These are phyloP conservation scores for Yamadazyma sp. DNA, from an alignment of 1,139 yeast genomes.

Conservation along the genomic window DNA sequence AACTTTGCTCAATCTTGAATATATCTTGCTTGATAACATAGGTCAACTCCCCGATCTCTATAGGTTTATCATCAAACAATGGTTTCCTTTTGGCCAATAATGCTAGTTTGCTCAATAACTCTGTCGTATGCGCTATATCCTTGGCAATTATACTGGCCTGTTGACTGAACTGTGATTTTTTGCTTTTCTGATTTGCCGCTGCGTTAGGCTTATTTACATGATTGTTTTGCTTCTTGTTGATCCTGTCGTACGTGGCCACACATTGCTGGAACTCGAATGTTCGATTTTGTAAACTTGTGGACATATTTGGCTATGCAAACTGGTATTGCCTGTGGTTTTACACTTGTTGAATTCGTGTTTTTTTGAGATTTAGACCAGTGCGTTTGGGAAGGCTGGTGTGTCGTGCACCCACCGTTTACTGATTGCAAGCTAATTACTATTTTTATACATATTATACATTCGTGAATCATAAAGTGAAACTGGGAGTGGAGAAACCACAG, in stretches of 20 bases:
- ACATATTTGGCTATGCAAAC: neutral
- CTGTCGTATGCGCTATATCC: constrained; percentile 89
- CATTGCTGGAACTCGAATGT: constrained; percentile 87
- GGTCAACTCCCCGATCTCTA: constrained; percentile 90
- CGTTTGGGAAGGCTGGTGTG: neutral
- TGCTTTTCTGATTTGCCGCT: constrained; percentile 11
- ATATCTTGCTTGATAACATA: constrained; percentile 92
- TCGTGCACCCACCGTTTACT: neutral
- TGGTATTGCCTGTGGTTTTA: neutral
- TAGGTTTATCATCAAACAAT: constrained; percentile 91
- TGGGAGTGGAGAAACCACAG: constrained; percentile 18
- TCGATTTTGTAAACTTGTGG: constrained; percentile 59
- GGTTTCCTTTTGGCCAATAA: constrained; percentile 85
- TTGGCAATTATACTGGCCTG: constrained; percentile 85
- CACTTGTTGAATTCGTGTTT: constrained; percentile 1
- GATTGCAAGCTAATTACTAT: too few species aligned
- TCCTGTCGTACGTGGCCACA: constrained; percentile 66
- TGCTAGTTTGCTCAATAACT: constrained; percentile 77
- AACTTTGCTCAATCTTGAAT: constrained; percentile 75
- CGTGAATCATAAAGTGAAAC: constrained; percentile 4
- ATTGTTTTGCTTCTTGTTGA: constrained; percentile 39
- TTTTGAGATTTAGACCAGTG: neutral
- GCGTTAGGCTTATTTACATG: neutral
- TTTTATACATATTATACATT: neutral
- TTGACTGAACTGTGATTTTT: constrained; percentile 69